Evolutionary conservation across 1,284 basidiomycete genomes (phyloP).

Genomic region (Boletus smithii): DNA sequence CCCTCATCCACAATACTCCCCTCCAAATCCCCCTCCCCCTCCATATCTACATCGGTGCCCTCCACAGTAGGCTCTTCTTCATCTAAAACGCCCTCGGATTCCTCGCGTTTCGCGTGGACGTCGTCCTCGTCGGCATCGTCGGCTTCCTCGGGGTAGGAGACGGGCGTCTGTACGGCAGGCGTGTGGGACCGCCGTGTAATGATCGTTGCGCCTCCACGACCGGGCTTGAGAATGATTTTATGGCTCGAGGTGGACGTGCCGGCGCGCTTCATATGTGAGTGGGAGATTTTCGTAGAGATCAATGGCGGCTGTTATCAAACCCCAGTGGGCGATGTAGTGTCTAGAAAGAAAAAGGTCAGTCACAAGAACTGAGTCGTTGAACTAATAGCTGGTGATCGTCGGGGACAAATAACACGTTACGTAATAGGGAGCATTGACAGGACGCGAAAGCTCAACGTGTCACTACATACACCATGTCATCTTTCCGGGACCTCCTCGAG

Average conservation of each 20-base stretch:
- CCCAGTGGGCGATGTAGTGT: no score
- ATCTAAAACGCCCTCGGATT: slow-evolving; percentile 33
- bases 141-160: slow-evolving; percentile 28
- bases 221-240: slow-evolving; percentile 54
- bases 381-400: no score
- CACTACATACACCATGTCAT: slow-evolving; percentile 24
- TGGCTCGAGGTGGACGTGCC: slow-evolving; percentile 22
- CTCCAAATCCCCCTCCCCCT: slow-evolving; percentile 30
- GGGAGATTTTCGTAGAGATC: neutral
- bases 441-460: neutral
- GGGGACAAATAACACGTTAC: slow-evolving; percentile 11
- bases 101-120: slow-evolving; percentile 32
- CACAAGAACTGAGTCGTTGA: no score
- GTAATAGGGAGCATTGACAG: slow-evolving; percentile 6
- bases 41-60: slow-evolving; percentile 34
- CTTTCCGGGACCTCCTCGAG: slow-evolving; percentile 43
- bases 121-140: slow-evolving; percentile 26
- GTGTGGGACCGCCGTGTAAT: slow-evolving; percentile 33
- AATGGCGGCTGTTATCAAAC: no score
- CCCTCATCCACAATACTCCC: slow-evolving; percentile 23
- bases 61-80: slow-evolving; percentile 34
- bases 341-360: no score
- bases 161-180: slow-evolving; percentile 19
- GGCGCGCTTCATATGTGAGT: slow-evolving; percentile 25
- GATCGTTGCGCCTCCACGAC: slow-evolving; percentile 32